Evolutionary conservation across 2,329 filamentous ascomycete species (phyloP), one percentile per base, ranked within the genome.

Genomic region (Calonectria crousiana): DNA sequence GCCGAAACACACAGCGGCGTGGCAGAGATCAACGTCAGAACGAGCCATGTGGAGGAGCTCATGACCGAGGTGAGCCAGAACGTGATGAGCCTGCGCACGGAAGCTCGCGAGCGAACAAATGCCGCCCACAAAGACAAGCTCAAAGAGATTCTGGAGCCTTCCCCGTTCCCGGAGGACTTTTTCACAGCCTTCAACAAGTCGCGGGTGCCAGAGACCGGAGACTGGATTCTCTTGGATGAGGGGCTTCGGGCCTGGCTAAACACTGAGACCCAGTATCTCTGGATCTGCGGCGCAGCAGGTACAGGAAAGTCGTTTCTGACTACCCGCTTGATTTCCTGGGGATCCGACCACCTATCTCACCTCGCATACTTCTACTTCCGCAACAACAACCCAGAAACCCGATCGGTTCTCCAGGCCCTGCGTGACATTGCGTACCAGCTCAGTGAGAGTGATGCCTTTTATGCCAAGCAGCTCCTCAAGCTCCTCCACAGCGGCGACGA

Each of bases 281-380:
- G 85, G 83, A 81, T 89, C 20, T 83, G 79, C 2, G 88, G 87
- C 9, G 87, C 84, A 65, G 84, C 87, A 81, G 85, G 85, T 6
- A 86, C 85, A 1, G 88, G 88, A 28, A 89, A 89, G 76, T 88
- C 86, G 0, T 89, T 84, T 71, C 75, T 89, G 1, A 84, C 86
- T 3, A 83, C 87, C 0, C 84, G 83, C n/a, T 81, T 89, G 9
- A 84, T 89, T n/a, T 76, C 83, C 1, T 88, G 80, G 84, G 80
- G 77, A n/a, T 79, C 76, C 5, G 82, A 83, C n/a, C 81, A 83
- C 32, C 80, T 82, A n/a, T 81, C 80, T 0, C 84, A 83, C 13
- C 53, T 82, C 2, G 87, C 82, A 0, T 89, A 88, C 78, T 88
- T 88, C 69, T 89, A 87, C 78, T 88, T 89, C 78, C 85, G 87